These are phyloP conservation scores for Nicotiana benthamiana DNA, from an alignment of 257 asterid genomes.

Conservation along the genomic window DNA sequence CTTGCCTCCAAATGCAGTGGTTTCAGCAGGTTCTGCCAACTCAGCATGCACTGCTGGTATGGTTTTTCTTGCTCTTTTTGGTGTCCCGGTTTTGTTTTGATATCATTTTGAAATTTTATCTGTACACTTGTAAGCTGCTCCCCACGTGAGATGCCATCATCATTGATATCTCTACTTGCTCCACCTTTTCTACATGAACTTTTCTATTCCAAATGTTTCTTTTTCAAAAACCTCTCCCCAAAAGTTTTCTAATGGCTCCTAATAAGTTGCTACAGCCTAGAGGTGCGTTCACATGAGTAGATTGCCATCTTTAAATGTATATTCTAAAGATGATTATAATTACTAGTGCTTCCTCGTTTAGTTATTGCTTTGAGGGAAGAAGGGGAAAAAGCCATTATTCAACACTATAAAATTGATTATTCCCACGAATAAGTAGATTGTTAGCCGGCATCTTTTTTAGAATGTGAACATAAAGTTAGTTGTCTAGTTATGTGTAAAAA, in stretches of 20 bases:
- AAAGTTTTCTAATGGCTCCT: background rate
- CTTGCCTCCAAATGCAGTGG: conserved; percentile 71
- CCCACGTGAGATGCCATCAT: background rate
- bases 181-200: background rate
- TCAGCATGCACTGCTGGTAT: conserved; percentile 95
- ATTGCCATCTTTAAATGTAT: background rate
- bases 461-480: background rate
- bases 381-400: no score
- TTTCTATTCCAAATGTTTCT: background rate
- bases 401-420: no score
- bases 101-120: background rate
- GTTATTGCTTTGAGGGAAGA: background rate
- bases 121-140: background rate
- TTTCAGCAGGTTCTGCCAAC: conserved; percentile 83
- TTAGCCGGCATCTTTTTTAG: no score
- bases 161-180: background rate
- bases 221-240: background rate
- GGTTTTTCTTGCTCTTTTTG: conserved; percentile 5
- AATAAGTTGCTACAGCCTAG: background rate
- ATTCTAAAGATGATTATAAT: background rate
- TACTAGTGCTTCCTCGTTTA: background rate
- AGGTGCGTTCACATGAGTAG: background rate
- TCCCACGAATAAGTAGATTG: no score
- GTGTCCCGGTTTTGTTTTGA: background rate
- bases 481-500: background rate